phyloP scores from a whole-genome alignment of 305 asterid genomes.

The Solanum hybrid region DNA sequence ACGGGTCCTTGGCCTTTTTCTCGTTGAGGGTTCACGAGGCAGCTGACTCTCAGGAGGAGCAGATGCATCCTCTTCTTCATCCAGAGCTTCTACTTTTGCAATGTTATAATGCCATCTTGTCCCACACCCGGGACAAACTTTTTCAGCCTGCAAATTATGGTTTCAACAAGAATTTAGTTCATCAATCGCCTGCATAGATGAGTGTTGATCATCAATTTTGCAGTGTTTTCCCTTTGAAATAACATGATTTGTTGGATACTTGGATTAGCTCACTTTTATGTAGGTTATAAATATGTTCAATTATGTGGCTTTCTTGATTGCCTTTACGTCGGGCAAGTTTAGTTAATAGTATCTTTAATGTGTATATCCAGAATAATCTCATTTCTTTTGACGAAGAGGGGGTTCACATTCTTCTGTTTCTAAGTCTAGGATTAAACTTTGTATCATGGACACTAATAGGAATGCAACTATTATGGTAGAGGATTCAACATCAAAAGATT shows the following conservation, averaged over 20 bases:
- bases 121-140: constrained; percentile 69
- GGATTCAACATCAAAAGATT: not conserved
- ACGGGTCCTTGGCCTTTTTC: constrained; percentile 28
- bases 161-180: constrained; percentile 5
- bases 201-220: not conserved
- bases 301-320: not conserved
- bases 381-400: not conserved
- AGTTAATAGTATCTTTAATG: not conserved
- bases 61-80: constrained; percentile 21
- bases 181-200: not conserved
- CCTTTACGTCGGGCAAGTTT: not conserved
- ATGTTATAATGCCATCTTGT: constrained; percentile 37
- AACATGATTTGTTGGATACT: not conserved
- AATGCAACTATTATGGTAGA: not conserved
- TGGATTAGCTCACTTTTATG: not conserved
- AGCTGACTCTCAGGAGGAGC: constrained; percentile 25
- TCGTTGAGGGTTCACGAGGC: constrained; percentile 20
- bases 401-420: not conserved
- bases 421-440: not conserved
- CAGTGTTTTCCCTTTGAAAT: not conserved
- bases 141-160: constrained; percentile 35
- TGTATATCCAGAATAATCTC: not conserved
- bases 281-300: not conserved
- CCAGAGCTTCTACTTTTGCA: constrained; percentile 36
- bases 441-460: not conserved